Evolutionary conservation across 768 basidiomycete species (phyloP), one percentile per base, ranked within the genome.

Genomic region (Leccinum disarticulatum): DNA sequence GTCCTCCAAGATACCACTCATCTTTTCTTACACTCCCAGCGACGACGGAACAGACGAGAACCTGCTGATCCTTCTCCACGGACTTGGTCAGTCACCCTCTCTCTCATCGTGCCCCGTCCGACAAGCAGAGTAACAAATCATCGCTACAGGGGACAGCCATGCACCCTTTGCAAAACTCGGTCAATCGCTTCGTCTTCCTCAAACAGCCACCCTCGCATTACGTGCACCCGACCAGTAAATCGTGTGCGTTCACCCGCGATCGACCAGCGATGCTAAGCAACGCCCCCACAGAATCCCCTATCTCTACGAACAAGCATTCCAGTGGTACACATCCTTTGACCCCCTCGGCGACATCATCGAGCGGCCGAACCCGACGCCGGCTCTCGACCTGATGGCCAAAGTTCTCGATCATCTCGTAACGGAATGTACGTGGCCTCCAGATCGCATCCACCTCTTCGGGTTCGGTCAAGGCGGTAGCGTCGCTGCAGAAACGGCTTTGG

Each of bases 251-350:
- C 58, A 43, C 25, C 27, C 49, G 17, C 56, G 43, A 48, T 17
- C 31, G 51, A 36, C n/a, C 35, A 50, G 19, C 28, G 27, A 51
- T 53, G 48, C 60, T 73, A 46, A 69, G 35, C 38, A 17, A 61
- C 31, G 9, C 25, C 46, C 13, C 51, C 54, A 47, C 70, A 92
- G 90, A 66, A 81, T 94, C 38, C 92, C 92, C 0, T 92, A 83
- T 67, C 78, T 93, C 19, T 83, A 91, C 66, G 88, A 91, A 71
- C 79, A 86, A 38, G 86, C 91, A 2, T 95, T 81, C 69, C 89
- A 94, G 67, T 95, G 93, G 93, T 95, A 90, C 74, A 74, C 80
- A 11, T 90, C 91, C 48, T 95, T 95, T 71, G 87, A 92, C 68
- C 77, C 73, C 6, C 81, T 95, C 7, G 94, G 94, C 2, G 91